A percentile compares a stretch with the other conserved stretches of the same genome.
Conservation (phyloP, 805 yeast genomes). For the Candida palmyrensis region DNA sequence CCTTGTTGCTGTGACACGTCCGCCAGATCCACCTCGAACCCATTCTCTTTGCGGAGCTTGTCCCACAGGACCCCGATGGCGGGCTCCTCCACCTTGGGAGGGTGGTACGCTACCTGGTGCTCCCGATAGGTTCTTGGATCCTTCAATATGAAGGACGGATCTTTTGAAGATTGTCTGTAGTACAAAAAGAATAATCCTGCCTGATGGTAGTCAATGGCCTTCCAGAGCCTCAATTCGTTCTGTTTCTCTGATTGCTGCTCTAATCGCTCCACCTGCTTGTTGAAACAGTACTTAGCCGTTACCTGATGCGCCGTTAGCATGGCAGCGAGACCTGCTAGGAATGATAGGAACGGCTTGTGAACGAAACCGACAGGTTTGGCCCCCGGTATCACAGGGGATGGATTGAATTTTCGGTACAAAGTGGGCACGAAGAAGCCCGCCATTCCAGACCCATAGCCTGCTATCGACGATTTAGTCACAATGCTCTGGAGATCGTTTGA, state of each 20-base stretch:
- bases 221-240: conserved; percentile 27
- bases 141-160: conserved; percentile 47
- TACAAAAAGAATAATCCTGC: conserved; percentile 39
- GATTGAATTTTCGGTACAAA: conserved; percentile 10
- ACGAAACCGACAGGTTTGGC: conserved; percentile 10
- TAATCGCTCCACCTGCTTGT: conserved; percentile 12
- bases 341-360: conserved; percentile 29
- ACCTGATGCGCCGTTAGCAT: conserved; percentile 22
- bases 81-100: background rate
- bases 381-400: conserved; percentile 4
- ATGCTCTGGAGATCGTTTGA: conserved; percentile 25
- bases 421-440: conserved; percentile 28
- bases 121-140: conserved; percentile 46
- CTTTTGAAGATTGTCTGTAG: conserved; percentile 44
- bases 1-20: no score
- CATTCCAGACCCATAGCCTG: conserved; percentile 22
- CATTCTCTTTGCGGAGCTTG: conserved; percentile 2
- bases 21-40: conserved; percentile 2
- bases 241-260: conserved; percentile 6
- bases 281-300: conserved; percentile 18
- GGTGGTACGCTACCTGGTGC: conserved; percentile 3
- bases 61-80: conserved; percentile 4
- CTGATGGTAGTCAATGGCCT: conserved; percentile 30
- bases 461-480: conserved; percentile 17
- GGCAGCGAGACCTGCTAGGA: conserved; percentile 23